Evolutionary conservation across 2,329 filamentous ascomycete species (phyloP), one percentile per base, ranked within the genome.

Genomic region (Cladosporium velox): DNA sequence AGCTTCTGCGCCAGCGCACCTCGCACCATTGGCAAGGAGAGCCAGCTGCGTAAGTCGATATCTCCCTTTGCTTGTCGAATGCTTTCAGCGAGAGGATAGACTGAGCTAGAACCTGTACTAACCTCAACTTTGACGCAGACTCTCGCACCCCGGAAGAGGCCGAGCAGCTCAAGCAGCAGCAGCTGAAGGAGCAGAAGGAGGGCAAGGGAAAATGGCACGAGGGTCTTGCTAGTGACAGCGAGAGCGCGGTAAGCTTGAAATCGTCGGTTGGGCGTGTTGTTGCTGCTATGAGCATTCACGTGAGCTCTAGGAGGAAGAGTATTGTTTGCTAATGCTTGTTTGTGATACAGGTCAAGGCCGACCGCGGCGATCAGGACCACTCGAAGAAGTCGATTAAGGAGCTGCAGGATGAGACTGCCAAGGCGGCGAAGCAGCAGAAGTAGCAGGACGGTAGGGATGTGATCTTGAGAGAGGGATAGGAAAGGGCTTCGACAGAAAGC

Each of bases 161-260:
- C 68, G 83, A 84, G 69, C 49, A 72, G 14, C 73, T 83, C 69
- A 93, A 93, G 82, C 85, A 91, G 67, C 87, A 89, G n/a, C 80
- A 82, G 65, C 65, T 85, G 67, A 77, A 79, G 67, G 77, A 77
- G 67, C 77, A 79, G 77, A 81, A 83, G 71, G 79, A 85, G 47
- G 91, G 91, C 67, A 84, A 87, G 76, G 89, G 84, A 63, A 85
- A 92, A 75, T 95, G 92, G 91, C 90, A 91, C 80, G 84, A 89
- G 26, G 88, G 90, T 76, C 83, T 96, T 59, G 91, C 91, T 3
- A 91, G 88, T 59, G 87, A 92, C 78, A 91, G 89, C 78, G 92
- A 96, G 82, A 90, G 91, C 77, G 87, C 87, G 72, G 84, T 95
- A 79, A 70, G 84, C 78, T 65, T 52, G 10, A 12, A 21, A 1